phyloP scores from a whole-genome alignment of 805 yeast genomes.

The Cyberlindnera bimundalis region DNA sequence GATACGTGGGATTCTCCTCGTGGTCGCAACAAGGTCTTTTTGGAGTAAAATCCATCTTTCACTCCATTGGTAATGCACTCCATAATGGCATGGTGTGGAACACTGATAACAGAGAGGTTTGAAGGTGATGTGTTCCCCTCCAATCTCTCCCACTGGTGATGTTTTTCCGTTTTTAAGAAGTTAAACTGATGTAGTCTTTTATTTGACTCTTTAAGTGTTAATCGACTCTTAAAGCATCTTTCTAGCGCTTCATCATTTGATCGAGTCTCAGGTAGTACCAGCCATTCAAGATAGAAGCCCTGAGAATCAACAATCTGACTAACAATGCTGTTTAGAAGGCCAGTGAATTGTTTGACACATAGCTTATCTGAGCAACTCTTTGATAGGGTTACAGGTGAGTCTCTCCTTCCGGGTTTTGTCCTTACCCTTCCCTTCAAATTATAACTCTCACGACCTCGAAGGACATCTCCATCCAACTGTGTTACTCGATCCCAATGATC shows the following conservation, averaged over 20 bases:
- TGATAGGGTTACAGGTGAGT: constrained; percentile 66
- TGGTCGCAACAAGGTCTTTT: constrained; percentile 40
- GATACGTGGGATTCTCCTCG: constrained; percentile 43
- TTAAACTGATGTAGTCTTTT: constrained; percentile 1
- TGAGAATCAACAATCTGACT: constrained; percentile 32
- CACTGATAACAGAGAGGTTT: constrained; percentile 29
- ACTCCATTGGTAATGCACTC: constrained; percentile 53
- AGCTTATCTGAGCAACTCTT: constrained; percentile 91
- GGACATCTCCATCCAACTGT: constrained; percentile 19
- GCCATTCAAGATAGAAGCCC: constrained; percentile 41
- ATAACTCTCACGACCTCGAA: constrained; percentile 67
- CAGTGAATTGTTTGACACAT: constrained; percentile 55
- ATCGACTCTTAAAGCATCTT: constrained; percentile 21
- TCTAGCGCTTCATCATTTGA: constrained; percentile 15
- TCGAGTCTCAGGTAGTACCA: constrained; percentile 44
- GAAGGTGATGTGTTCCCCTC: constrained; percentile 16
- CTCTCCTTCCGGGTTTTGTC: constrained; percentile 90
- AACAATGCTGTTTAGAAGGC: constrained; percentile 47
- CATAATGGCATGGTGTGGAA: constrained; percentile 17
- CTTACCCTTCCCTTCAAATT: constrained; percentile 61
- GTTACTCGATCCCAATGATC: constrained; percentile 20
- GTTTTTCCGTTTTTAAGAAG: constrained; percentile 6
- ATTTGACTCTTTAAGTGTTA: not conserved
- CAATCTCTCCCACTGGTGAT: constrained; percentile 17
- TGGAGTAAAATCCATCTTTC: constrained; percentile 52